phyloP scores from a whole-genome alignment of 805 yeast genomes.

The Schwanniomyces occidentalis region DNA sequence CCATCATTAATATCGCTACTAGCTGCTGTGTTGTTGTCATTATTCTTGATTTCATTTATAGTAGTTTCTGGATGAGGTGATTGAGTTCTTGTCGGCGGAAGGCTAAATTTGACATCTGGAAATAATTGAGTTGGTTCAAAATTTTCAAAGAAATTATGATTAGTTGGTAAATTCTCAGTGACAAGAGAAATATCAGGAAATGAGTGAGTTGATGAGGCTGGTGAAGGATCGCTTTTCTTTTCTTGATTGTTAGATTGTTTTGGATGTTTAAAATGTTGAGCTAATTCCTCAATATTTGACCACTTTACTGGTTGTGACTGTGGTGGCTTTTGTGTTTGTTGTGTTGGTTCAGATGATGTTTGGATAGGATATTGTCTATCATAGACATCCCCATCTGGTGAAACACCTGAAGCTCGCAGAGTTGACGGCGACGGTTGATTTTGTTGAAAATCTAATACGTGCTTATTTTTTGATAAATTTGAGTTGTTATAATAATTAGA shows the following conservation, averaged over 20 bases:
- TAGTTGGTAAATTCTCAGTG: conserved; percentile 51
- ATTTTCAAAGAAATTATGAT: conserved; percentile 46
- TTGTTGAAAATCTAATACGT: not conserved
- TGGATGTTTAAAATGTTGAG: conserved; percentile 29
- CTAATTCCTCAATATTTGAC: conserved; percentile 34
- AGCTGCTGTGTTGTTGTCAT: conserved; percentile 1
- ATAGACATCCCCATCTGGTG: conserved; percentile 27
- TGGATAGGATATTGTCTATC: conserved; percentile 5
- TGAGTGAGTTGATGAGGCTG: conserved; percentile 34
- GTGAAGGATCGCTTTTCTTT: conserved; percentile 27
- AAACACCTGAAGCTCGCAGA: conserved; percentile 21
- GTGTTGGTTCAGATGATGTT: conserved; percentile 12
- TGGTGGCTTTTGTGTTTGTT: conserved; percentile 2
- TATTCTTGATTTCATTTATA: conserved; percentile 3
- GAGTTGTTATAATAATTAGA: conserved; percentile 17
- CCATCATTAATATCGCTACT: conserved; percentile 1
- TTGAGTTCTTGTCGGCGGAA: conserved; percentile 38
- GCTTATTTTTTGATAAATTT: not conserved
- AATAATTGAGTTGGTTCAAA: conserved; percentile 60
- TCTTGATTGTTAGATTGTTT: conserved; percentile 1
- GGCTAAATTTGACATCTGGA: conserved; percentile 40
- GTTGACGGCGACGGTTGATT: conserved; percentile 1
- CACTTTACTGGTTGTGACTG: conserved; percentile 1
- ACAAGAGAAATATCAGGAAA: conserved; percentile 58
- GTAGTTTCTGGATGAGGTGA: conserved; percentile 32